These are phyloP conservation scores for Hypoxylon perforatum DNA, from an alignment of 495 filamentous ascomycete genomes.

Conservation along the genomic window DNA sequence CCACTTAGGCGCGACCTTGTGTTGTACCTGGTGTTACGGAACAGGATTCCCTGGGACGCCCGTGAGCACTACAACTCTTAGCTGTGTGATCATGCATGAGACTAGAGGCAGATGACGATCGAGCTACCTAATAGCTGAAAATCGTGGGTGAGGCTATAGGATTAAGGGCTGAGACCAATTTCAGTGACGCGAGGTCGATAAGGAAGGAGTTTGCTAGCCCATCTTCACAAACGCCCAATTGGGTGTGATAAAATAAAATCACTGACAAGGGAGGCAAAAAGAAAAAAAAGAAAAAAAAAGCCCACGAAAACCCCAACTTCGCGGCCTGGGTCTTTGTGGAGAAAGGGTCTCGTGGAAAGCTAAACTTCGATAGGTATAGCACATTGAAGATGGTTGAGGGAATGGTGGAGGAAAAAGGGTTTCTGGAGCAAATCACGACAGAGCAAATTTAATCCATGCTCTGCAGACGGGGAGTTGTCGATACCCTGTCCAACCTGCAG, in stretches of 20 bases:
- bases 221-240: no score
- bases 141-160: constrained; percentile 2
- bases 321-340: constrained; percentile 32
- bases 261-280: constrained; percentile 32
- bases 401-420: constrained; percentile 29
- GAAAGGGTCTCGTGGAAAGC: constrained; percentile 30
- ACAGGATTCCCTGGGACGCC: constrained; percentile 30
- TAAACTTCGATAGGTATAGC: constrained; percentile 31
- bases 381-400: constrained; percentile 41
- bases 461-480: constrained; percentile 4
- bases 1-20: constrained; percentile 23
- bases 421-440: constrained; percentile 26
- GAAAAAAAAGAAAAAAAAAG: constrained; percentile 42
- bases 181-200: no score
- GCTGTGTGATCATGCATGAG: constrained; percentile 31
- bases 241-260: background rate
- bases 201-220: no score
- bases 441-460: constrained; percentile 29
- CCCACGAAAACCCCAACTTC: constrained; percentile 35
- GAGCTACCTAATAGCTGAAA: constrained; percentile 12
- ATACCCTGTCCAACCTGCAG: no score
- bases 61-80: constrained; percentile 16
- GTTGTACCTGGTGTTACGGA: constrained; percentile 37
- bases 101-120: constrained; percentile 39
- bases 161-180: constrained; percentile 15